These are phyloP conservation scores for Fusarium duplospermum DNA, from an alignment of 2,329 filamentous ascomycete genomes.

Conservation along the genomic window DNA sequence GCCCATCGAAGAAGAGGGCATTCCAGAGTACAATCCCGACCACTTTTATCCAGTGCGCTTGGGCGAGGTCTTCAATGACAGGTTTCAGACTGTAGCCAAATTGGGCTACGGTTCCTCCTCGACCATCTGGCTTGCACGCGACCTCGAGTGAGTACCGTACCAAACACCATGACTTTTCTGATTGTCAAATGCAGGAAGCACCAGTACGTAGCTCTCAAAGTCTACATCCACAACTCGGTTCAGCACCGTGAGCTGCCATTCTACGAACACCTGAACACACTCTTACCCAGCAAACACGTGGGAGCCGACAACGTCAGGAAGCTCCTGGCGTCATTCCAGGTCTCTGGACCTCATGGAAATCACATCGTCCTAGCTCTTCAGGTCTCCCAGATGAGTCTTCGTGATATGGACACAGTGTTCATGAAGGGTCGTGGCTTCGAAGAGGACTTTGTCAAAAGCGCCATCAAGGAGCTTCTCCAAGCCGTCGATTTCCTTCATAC, in stretches of 20 bases:
- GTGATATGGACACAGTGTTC: not conserved
- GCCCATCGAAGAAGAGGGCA: not conserved
- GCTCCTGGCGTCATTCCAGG: not conserved
- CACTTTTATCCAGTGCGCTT: not conserved
- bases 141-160: not conserved
- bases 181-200: not conserved
- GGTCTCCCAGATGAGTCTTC: not conserved
- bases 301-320: not conserved
- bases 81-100: not conserved
- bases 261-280: not conserved
- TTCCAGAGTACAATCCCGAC: not conserved
- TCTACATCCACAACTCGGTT: not conserved
- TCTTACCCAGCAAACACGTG: not conserved
- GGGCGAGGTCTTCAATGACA: not conserved
- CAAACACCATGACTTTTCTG: not conserved
- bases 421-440: not conserved
- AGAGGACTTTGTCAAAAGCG: not conserved
- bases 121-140: not conserved
- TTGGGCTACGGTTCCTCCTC: not conserved
- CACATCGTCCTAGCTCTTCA: not conserved
- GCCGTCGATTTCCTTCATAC: not conserved
- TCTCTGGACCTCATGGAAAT: not conserved
- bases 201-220: not conserved
- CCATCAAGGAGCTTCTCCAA: not conserved
- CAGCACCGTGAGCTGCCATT: not conserved